Base-by-base conservation (phyloP, 2,329 filamentous ascomycete species). In the Penicillium sp. region DNA sequence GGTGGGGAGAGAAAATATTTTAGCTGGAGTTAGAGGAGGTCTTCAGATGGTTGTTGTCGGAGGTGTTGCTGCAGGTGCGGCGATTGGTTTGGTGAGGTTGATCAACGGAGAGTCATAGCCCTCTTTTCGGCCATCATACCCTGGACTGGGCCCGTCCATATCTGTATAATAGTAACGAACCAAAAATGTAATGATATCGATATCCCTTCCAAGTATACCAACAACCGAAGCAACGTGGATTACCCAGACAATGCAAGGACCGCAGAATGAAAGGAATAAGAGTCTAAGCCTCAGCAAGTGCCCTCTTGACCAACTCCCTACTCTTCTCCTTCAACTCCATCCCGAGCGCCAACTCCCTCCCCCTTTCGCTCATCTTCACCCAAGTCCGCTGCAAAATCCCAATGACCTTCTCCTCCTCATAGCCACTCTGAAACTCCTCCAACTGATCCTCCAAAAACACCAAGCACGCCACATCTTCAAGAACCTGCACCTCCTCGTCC, bases 361-460 rank as follows among this genome's bases (percentile, higher is more conserved):
- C 90, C 61, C 76, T 76, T 41, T 84, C 82, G 53, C 85, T 86
- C 90, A 92, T 92, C 82, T 92, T 92, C 52, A 71, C 87, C 90
- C 90, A 92, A 15, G 90, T 91, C 84, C 92, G 92, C 68, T 81
- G 80, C 74, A 92, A 73, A 66, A 92, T 91, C 19, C 78, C 80
- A 21, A 94, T 74, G 63, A 92, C 87, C 83, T 95, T 96, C 55
- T 88, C 89, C 78, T 94, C 90, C 58, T 88, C 72, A 58, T 70
- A 84, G 30, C 86, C 84, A 73, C 84, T 83, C 81, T 92, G 90
- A 77, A 95, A 96, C 55, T 85, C 86, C 70, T 93, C 92, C 66
- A 96, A 90, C 73, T 95, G 91, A 73, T 94, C 91, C 73, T 95
- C 92, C 67, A 96, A 78, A 74, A 96, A 96, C 30, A 96, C 92